These are phyloP conservation scores for Lachnellula cervina DNA, from an alignment of 2,329 filamentous ascomycete genomes.

Conservation along the genomic window DNA sequence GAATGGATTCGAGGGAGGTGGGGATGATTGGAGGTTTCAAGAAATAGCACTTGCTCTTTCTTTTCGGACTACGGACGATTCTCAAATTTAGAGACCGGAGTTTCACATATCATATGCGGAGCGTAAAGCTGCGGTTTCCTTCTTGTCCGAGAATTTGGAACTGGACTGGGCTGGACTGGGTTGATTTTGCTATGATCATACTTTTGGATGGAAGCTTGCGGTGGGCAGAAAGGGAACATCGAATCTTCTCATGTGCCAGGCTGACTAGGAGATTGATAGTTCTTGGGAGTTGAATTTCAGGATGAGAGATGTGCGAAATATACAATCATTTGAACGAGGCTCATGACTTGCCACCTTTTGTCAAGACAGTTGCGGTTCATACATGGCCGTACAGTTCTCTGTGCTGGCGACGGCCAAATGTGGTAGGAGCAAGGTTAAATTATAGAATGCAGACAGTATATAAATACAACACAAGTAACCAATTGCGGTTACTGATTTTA, in stretches of 20 bases:
- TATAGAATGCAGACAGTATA: too few species aligned
- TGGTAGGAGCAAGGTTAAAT: too few species aligned
- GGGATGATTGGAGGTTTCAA: not conserved
- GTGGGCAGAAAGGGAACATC: too few species aligned
- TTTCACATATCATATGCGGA: not conserved
- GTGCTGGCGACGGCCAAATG: too few species aligned
- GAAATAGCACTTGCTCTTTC: not conserved
- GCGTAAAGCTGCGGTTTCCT: not conserved
- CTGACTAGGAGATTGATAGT: too few species aligned
- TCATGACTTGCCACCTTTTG: not conserved
- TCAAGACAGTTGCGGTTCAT: not conserved
- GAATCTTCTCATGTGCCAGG: too few species aligned
- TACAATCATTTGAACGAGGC: not conserved
- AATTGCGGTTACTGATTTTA: too few species aligned
- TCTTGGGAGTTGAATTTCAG: not conserved
- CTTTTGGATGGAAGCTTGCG: not conserved
- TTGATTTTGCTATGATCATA: not conserved
- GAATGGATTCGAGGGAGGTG: not conserved
- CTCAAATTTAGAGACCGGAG: not conserved
- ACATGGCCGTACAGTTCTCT: too few species aligned
- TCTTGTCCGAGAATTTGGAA: not conserved
- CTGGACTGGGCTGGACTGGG: not conserved
- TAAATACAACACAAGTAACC: too few species aligned
- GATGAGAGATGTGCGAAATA: not conserved
- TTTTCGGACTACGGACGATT: not conserved